Base-by-base conservation (phyloP, 106 monocot species). In the Posidonia australis region DNA sequence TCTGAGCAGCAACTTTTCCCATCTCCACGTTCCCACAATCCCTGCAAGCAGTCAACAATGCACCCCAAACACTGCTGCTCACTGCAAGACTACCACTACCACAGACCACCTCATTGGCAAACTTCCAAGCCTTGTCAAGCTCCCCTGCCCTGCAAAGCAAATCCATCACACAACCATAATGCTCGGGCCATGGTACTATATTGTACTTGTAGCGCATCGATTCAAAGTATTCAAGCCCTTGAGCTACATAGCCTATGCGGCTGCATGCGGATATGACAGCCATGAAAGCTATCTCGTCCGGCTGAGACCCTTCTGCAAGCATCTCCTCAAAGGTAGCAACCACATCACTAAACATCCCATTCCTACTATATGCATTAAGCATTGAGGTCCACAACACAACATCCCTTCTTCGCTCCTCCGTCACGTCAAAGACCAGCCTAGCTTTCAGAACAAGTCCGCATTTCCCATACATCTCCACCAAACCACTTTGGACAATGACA, bases 381-480 rank as follows among this genome's bases (percentile, higher is more conserved):
- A 90, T 67, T 5, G 83, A 78, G 1, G 85, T 90, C 90, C 90
- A 90, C 20, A 86, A 42, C 16, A 90, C 77, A 7, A 83, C 67
- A 24, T 90, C 86, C 18, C 73, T 74, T 42, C 51, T 44, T 5
- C 24, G 42, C 42, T 25, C 46, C 1, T 29, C 57, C 0, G 54
- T 62, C 22, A 36, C 29, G 0, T 69, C 75, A 48, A 90, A 90
- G 25, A 76, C 78, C 12, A 62, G 66, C 48, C 70, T 9, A 49
- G 86, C 86, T 27, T 83, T 79, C 19, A 19, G 27, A n/a, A 67
- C 71, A 10, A 74, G 69, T 7, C 83, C 90, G 23, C 76, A 83
- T 60, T 72, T 86, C 13, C 79, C 90, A 60, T 90, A 90, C 90
- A 90, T 86, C 57, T 86, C 83, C 30, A 90, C 72, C 19, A 90